A percentile compares a stretch with the other conserved stretches of the same genome.
phyloP scores from a whole-genome alignment of 129 eudicot species.

The Silybum marianum region DNA sequence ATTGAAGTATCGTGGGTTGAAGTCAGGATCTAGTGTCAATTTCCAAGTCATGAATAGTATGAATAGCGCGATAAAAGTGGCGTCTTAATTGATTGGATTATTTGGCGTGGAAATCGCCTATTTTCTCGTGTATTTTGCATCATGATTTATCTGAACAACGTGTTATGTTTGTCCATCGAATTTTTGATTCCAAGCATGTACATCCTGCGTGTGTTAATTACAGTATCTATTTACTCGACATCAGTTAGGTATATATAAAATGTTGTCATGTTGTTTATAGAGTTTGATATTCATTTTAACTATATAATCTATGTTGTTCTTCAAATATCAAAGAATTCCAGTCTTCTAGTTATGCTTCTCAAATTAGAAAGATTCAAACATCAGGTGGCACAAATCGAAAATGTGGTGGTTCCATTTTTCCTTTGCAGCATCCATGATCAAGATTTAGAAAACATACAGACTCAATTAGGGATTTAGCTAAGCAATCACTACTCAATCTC shows the following conservation, averaged over 20 bases:
- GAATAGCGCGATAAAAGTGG: not conserved
- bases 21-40: constrained; percentile 18
- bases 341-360: constrained; percentile 9
- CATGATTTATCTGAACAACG: not conserved
- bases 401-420: not conserved
- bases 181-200: constrained; percentile 4
- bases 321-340: not conserved
- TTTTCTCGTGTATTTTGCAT: not conserved
- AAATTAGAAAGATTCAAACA: not conserved
- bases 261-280: not conserved
- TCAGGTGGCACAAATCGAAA: not conserved
- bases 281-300: constrained; percentile 9
- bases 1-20: not conserved
- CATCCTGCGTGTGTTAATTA: not conserved
- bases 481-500: not conserved
- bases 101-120: not conserved
- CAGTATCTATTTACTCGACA: not conserved
- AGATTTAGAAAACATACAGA: constrained; percentile 6
- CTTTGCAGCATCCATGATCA: not conserved
- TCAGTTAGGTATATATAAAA: not conserved
- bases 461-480: not conserved
- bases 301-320: constrained; percentile 5
- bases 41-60: not conserved
- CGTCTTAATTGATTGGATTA: not conserved
- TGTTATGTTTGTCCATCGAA: constrained; percentile 8